A percentile compares a stretch with the other conserved stretches of the same genome.
Evolutionary conservation across 257 asterid species (phyloP).

Genomic region (Nicotiana knightiana): DNA sequence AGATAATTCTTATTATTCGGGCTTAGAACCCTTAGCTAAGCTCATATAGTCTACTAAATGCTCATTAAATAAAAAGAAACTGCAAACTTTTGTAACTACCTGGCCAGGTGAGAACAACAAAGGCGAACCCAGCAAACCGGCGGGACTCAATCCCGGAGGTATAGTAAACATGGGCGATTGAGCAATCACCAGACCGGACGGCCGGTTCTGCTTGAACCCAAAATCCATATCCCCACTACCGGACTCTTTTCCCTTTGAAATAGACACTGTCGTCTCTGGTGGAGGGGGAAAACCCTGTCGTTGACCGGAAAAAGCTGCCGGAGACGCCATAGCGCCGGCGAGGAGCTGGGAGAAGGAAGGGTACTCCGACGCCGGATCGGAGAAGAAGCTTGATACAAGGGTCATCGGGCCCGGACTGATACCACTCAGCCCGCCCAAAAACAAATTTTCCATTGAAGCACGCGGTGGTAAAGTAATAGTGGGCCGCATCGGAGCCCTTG

Average conservation of each 20-base stretch:
- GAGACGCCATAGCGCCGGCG: conserved; percentile 44
- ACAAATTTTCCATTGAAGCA: conserved; percentile 36
- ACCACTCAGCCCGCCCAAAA: conserved; percentile 35
- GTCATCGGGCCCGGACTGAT: conserved; percentile 78
- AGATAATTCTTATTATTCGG: no score
- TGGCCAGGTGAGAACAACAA: conserved; percentile 40
- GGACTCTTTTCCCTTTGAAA: no score
- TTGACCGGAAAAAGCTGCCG: conserved; percentile 16
- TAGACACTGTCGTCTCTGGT: no score
- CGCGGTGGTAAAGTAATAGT: conserved; percentile 46
- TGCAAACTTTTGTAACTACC: conserved; percentile 28
- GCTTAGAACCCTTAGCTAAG: no score
- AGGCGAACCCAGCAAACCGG: conserved; percentile 54
- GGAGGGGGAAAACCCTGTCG: no score
- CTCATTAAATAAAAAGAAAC: no score
- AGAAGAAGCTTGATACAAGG: conserved; percentile 57
- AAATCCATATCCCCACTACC: conserved; percentile 7
- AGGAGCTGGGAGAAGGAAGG: conserved; percentile 75
- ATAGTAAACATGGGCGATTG: conserved; percentile 47
- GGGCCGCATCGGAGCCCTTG: conserved; percentile 32
- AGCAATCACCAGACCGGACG: conserved; percentile 43
- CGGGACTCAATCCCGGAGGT: conserved; percentile 42
- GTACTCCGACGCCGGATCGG: conserved; percentile 60
- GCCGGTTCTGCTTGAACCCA: conserved; percentile 48
- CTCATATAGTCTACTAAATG: no score